Base-by-base conservation (phyloP, 306 rosid genomes). In the Gillenia trifoliata region DNA sequence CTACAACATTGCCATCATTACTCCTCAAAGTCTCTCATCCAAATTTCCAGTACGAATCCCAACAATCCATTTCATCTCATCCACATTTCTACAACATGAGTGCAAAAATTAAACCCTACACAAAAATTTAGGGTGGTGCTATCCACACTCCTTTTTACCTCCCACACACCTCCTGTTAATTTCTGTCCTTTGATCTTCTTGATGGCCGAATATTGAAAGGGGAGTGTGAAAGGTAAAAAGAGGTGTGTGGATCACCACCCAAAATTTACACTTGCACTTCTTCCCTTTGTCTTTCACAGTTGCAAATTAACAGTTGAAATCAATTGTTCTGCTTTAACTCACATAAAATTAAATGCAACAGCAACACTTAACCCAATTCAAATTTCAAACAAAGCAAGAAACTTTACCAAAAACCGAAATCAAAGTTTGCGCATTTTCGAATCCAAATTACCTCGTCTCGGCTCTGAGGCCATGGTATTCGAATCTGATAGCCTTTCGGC, bases 381-480 rank as follows among this genome's bases (percentile, higher is more conserved):
- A 31, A 19, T 10, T 19, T 2, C 25, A 34, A 17, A 19, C 11
- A 64, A 64, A 64, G 22, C 26, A 29, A 31, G 5, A 7, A 30
- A 33, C 45, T 31, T 33, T 8, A 33, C 47, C 7, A 33, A 11
- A 30, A 52, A 33, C 30, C 34, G 10, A 30, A 78, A 67, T 33
- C 31, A 71, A 52, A 81, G 79, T 74, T 40, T 50, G 80, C 57
- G 34, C 60, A 70, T 49, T 76, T n/a, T 11, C 29, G 11, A 74
- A 73, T 52, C 56, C 17, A 77, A 86, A 79, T 78, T 83, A 93
- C 97, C 97, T 93, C 88, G 71, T 93, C 92, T 81, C 93, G 85
- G 81, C 98, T 93, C 76, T 68, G 57, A 0, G 98, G 98, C 96
- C 98, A 93, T 5, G 79, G 85, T 22, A 93, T 84, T 22, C 86